A percentile compares a stretch with the other conserved stretches of the same genome.
These are phyloP conservation scores for Solanum rostratum DNA, from an alignment of 257 asterid genomes.

Conservation along the genomic window DNA sequence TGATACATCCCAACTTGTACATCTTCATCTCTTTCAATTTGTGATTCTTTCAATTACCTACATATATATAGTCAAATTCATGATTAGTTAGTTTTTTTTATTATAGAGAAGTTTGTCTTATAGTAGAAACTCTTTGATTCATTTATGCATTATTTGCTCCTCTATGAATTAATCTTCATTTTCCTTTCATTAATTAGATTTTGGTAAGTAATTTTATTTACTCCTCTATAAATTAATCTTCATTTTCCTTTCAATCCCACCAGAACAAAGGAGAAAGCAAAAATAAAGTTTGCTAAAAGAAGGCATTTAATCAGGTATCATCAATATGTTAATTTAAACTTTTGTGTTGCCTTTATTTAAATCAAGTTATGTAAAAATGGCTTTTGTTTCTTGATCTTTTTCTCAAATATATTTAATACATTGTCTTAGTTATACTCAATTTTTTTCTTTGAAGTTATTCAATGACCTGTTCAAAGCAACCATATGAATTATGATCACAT, in stretches of 20 bases:
- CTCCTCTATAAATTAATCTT: not conserved
- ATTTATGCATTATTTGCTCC: not conserved
- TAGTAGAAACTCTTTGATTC: not conserved
- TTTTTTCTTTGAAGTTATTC: constrained; percentile 29
- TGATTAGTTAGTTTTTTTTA: not conserved
- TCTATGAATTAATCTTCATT: no score
- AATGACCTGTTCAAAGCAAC: constrained; percentile 13
- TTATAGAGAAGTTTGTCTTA: not conserved
- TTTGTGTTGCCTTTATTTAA: constrained; percentile 11
- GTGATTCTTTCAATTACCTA: no score
- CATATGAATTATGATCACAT: constrained; percentile 10
- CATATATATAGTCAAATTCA: not conserved
- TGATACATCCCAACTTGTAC: no score
- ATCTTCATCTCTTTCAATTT: no score
- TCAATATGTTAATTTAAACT: constrained; percentile 16
- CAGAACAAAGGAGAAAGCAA: not conserved
- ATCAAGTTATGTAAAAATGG: constrained; percentile 5
- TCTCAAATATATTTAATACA: not conserved
- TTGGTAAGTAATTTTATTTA: not conserved
- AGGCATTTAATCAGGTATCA: constrained; percentile 15
- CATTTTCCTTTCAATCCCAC: not conserved
- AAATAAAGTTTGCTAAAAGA: constrained; percentile 8
- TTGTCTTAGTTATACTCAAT: constrained; percentile 7
- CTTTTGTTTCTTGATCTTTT: not conserved
- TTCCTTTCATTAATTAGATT: not conserved